Evolutionary conservation across 768 basidiomycete species (phyloP), one percentile per base, ranked within the genome.

Genomic region (Trametes maxima): DNA sequence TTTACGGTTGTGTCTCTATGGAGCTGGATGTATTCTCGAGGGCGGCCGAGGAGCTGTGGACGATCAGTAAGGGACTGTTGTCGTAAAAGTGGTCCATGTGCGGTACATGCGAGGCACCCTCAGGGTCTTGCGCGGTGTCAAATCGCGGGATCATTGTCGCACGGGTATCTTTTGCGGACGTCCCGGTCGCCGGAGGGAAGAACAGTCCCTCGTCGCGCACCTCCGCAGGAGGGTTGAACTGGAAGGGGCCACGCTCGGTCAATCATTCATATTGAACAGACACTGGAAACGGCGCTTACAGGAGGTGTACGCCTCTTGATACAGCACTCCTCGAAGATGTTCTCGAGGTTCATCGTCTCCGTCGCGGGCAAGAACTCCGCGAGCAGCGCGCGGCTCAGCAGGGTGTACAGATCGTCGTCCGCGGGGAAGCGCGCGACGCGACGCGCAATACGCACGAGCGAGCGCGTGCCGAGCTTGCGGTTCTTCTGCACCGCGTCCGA

Each of bases 21-120:
- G 1, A 89, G 78, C 63, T 89, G 87, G 42, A 87, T 82, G 64
- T 89, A 89, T 73, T 89, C 87, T 67, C 86, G 73, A 5, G 87
- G 86, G 16, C 86, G 77, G 28, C 80, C 75, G 16, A 89, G 74
- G 17, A 87, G 79, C 82, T 88, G 60, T n/a, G 13, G n/a, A 33
- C 37, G 55, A 28, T 39, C 22, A 16, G 28, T 25, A 6, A 45
- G 19, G 59, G 19, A 61, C 84, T 85, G 64, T 89, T 89, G 63
- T 89, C 83, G 65, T 87, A 87, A 70, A 87, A 89, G 63, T 86
- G 81, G 56, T 85, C 84, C 85, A 87, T 87, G 63, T 86, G 79
- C 16, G 87, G 87, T 1, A 89, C 79, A 71, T 83, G 81, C 2
- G 85, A 84, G 1, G 78, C 78, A 14, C 87, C 86, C 39, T 81